Conservation (phyloP, 805 yeast genomes). For the Candida coquimbonensis region DNA sequence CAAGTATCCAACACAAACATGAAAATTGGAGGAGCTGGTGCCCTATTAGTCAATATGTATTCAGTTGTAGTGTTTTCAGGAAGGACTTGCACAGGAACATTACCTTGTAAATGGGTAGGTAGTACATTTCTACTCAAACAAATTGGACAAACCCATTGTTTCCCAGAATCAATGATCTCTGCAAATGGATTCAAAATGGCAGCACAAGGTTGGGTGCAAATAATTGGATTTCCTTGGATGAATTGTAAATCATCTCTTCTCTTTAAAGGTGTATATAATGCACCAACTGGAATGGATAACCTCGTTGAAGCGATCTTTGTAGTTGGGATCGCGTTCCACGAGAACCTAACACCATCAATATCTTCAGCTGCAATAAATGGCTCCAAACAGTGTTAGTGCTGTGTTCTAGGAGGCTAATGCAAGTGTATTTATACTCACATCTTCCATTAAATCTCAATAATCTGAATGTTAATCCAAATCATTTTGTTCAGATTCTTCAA, state of each 20-base stretch:
- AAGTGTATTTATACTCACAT: neutral
- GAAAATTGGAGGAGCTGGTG: conserved; percentile 36
- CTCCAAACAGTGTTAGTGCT: neutral
- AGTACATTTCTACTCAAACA: conserved; percentile 43
- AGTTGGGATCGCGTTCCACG: conserved; percentile 56
- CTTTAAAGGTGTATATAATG: conserved; percentile 54
- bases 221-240: conserved; percentile 35
- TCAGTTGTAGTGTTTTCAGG: conserved; percentile 39
- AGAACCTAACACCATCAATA: conserved; percentile 50
- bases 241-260: conserved; percentile 32
- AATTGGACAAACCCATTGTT: conserved; percentile 49
- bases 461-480: neutral
- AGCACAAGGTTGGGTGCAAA: conserved; percentile 47
- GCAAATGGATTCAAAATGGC: conserved; percentile 48
- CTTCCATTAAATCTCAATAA: neutral
- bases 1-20: conserved; percentile 54
- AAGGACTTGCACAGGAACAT: conserved; percentile 8
- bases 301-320: conserved; percentile 46
- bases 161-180: conserved; percentile 21
- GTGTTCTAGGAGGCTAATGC: too few species aligned
- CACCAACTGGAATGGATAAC: conserved; percentile 48
- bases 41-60: conserved; percentile 30
- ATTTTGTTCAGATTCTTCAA: neutral
- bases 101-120: conserved; percentile 28
- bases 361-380: conserved; percentile 16